Base-by-base conservation (phyloP, 179 eudicot genomes). In the Corrigiola litoralis region DNA sequence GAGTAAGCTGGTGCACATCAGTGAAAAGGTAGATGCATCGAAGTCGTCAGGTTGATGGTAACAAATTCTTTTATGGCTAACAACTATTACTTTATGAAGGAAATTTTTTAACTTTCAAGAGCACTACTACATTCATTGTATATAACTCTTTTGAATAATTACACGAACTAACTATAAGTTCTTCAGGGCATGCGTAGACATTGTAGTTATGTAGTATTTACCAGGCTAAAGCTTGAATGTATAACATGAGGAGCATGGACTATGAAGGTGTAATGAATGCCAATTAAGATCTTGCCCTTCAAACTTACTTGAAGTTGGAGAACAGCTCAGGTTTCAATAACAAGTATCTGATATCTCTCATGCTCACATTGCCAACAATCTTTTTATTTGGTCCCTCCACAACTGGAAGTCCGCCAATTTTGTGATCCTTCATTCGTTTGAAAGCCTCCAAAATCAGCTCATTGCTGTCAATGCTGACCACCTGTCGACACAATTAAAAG, bases 321-420 rank as follows among this genome's bases (percentile, higher is more conserved):
- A 91, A 91, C 52, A 95, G 82, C 8, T 85, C 78, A 29, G 88
- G 92, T 38, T 81, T 77, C 34, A 95, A 86, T 61, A 95, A 63
- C 82, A 95, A 75, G 81, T 81, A 84, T 75, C 89, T 72, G 60
- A 91, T 83, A 67, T 95, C 99, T 67, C 89, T 85, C 71, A 95
- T 91, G 90, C 96, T 88, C 51, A 95, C 54, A 72, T 80, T 95
- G 42, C 99, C 99, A 40, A 88, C 61, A 16, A 88, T 84, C 70
- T 82, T 95, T 78, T 65, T 87, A 24, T 74, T 78, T 44, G 84
- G 70, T 37, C 90, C 97, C 63, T 95, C 99, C 0, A 88, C 80
- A 25, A 95, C 95, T 0, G 99, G 99, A 32, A 95, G 88, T 34
- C 99, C 99, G 20, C 99, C 99, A 4, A 95, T 88, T 63, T 84